These are phyloP conservation scores for Ceratocystis huliohia DNA, from an alignment of 2,329 filamentous ascomycete genomes.

Conservation along the genomic window DNA sequence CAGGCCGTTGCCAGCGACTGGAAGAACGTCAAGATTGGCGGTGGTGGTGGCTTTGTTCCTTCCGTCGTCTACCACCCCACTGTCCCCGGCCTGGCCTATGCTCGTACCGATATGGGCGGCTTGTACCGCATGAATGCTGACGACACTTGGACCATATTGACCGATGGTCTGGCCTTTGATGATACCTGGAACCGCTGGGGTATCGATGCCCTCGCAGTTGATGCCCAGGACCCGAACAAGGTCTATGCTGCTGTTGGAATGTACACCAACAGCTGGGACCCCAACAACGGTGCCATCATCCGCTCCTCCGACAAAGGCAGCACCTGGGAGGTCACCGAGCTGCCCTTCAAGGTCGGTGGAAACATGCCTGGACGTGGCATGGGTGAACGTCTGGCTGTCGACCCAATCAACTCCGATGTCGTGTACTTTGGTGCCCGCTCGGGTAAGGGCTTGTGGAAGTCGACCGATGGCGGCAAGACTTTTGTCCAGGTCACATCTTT, in stretches of 20 bases:
- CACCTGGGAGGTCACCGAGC: conserved; percentile 38
- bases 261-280: conserved; percentile 50
- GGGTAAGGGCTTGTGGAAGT: conserved; percentile 47
- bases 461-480: conserved; percentile 41
- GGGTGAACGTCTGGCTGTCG: conserved; percentile 46
- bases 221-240: conserved; percentile 39
- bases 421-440: conserved; percentile 47
- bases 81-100: conserved; percentile 39
- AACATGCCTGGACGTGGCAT: conserved; percentile 50
- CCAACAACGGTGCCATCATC: conserved; percentile 42
- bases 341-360: conserved; percentile 48
- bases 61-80: conserved; percentile 46
- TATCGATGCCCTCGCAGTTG: conserved; percentile 43
- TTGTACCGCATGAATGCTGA: conserved; percentile 43
- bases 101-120: conserved; percentile 45
- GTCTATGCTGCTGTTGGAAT: conserved; percentile 43
- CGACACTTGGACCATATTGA: conserved; percentile 43
- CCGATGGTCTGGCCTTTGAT: conserved; percentile 34
- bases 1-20: conserved; percentile 30
- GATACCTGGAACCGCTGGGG: conserved; percentile 43
- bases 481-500: conserved; percentile 42
- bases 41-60: conserved; percentile 44
- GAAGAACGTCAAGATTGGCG: conserved; percentile 41
- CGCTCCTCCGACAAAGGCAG: conserved; percentile 41
- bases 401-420: conserved; percentile 44